phyloP scores from a whole-genome alignment of 148 eudicot genomes.

The Silene uniflora region DNA sequence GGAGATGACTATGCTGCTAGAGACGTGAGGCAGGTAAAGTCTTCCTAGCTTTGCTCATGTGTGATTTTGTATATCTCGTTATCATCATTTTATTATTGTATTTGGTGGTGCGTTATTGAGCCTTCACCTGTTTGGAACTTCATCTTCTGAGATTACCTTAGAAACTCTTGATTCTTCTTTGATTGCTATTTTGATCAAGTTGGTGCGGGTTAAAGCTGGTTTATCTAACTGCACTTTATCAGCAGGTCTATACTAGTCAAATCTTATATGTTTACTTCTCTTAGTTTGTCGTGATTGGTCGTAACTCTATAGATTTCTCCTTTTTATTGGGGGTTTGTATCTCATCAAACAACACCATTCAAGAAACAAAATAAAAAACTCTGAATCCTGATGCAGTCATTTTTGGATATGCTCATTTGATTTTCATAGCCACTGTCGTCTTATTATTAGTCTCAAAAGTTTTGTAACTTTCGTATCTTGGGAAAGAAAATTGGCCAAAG shows the following conservation, averaged over 20 bases:
- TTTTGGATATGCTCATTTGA: too few relatives aligned
- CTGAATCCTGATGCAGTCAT: neutral
- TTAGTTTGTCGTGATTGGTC: neutral
- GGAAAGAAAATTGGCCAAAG: too few relatives aligned
- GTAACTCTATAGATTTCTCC: neutral
- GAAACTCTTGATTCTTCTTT: neutral
- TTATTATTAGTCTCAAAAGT: too few relatives aligned
- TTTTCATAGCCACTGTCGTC: too few relatives aligned
- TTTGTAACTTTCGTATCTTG: too few relatives aligned
- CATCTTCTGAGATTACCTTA: neutral
- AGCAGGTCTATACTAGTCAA: neutral
- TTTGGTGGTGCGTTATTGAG: neutral
- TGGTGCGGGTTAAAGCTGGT: neutral
- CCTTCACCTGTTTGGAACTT: neutral
- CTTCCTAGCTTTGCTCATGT: neutral
- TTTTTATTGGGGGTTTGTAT: neutral
- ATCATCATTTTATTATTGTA: neutral
- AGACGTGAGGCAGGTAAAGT: neutral
- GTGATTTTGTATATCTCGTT: neutral
- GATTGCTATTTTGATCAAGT: neutral
- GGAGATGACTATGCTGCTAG: constrained; percentile 38
- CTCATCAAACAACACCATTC: neutral
- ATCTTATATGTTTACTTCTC: neutral
- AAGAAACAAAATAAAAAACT: too few relatives aligned
- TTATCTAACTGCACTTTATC: neutral